These are phyloP conservation scores for Candida piceae DNA, from an alignment of 805 yeast species.

Conservation along the genomic window DNA sequence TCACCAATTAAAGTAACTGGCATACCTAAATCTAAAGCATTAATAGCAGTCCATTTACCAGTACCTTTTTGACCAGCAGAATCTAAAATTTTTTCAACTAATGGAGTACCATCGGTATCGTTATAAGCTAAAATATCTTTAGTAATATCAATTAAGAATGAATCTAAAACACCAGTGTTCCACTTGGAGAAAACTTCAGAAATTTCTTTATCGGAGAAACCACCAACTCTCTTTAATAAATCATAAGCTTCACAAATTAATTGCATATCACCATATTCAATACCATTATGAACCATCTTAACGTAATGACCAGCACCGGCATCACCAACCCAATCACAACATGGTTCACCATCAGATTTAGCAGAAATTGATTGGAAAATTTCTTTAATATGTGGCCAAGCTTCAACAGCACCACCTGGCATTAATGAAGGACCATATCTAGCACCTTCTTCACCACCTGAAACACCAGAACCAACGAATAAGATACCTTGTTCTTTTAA, in stretches of 20 bases:
- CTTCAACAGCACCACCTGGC: constrained; percentile 99
- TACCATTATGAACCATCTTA: constrained; percentile 99
- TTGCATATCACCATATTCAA: constrained; percentile 99
- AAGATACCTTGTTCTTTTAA: constrained; percentile 80
- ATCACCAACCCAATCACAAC: constrained; percentile 99
- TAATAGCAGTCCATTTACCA: constrained; percentile 99
- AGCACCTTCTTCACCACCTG: constrained; percentile 99
- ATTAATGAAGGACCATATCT: constrained; percentile 97
- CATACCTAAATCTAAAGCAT: constrained; percentile 95
- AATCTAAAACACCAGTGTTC: constrained; percentile 97
- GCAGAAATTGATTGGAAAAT: constrained; percentile 96
- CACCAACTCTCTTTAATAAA: constrained; percentile 89
- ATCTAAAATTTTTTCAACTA: constrained; percentile 95
- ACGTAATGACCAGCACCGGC: constrained; percentile 99
- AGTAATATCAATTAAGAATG: constrained; percentile 94
- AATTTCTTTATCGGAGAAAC: constrained; percentile 84
- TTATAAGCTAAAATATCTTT: constrained; percentile 88
- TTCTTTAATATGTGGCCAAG: constrained; percentile 97
- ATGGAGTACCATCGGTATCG: constrained; percentile 86
- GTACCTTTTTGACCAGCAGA: constrained; percentile 99
- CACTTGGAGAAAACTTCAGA: constrained; percentile 87
- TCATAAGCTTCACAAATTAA: constrained; percentile 97
- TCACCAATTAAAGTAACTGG: constrained; percentile 98
- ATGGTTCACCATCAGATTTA: constrained; percentile 96
- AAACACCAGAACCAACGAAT: constrained; percentile 98